A percentile compares a stretch with the other conserved stretches of the same genome.
Evolutionary conservation across 768 basidiomycete species (phyloP).

Genomic region (Mycena rosella): DNA sequence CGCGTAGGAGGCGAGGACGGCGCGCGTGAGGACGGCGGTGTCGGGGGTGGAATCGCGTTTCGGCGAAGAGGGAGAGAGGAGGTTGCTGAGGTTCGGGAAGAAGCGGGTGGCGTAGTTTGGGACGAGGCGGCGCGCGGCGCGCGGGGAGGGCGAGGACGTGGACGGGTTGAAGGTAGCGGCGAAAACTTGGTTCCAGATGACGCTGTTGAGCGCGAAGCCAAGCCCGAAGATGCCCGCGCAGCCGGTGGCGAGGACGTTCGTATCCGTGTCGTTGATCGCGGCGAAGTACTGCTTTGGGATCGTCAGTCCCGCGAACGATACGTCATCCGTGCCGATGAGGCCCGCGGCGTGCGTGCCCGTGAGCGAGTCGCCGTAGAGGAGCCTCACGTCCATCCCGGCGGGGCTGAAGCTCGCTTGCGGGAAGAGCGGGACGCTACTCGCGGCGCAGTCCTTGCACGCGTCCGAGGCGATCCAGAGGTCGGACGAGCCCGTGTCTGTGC

Average conservation of each 20-base stretch:
- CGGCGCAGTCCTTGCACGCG: slow-evolving; percentile 60
- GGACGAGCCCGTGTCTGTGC: slow-evolving; percentile 79
- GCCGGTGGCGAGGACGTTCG: slow-evolving; percentile 67
- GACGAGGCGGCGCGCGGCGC: slow-evolving; percentile 8
- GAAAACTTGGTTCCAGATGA: slow-evolving; percentile 60
- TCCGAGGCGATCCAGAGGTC: slow-evolving; percentile 82
- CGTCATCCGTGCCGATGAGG: slow-evolving; percentile 69
- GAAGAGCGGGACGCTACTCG: slow-evolving; percentile 61
- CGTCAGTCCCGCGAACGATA: slow-evolving; percentile 65
- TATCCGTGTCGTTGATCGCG: slow-evolving; percentile 77
- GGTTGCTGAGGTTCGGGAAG: slow-evolving; percentile 46
- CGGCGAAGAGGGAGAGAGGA: slow-evolving; percentile 13
- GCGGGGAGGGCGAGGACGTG: slow-evolving; percentile 1
- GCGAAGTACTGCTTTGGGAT: slow-evolving; percentile 70
- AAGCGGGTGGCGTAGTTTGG: slow-evolving; percentile 44
- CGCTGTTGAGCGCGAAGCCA: slow-evolving; percentile 64
- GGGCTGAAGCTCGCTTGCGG: slow-evolving; percentile 63
- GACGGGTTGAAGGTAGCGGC: slow-evolving; percentile 31
- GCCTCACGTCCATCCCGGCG: slow-evolving; percentile 57
- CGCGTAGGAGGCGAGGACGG: slow-evolving; percentile 57
- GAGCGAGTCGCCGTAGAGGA: slow-evolving; percentile 78
- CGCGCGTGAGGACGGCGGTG: slow-evolving; percentile 36
- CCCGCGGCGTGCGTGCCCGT: slow-evolving; percentile 80
- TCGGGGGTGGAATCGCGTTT: slow-evolving; percentile 30
- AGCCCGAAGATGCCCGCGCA: slow-evolving; percentile 80